Conservation (phyloP, 768 basidiomycete genomes). For the Nidularia pulvinata region DNA sequence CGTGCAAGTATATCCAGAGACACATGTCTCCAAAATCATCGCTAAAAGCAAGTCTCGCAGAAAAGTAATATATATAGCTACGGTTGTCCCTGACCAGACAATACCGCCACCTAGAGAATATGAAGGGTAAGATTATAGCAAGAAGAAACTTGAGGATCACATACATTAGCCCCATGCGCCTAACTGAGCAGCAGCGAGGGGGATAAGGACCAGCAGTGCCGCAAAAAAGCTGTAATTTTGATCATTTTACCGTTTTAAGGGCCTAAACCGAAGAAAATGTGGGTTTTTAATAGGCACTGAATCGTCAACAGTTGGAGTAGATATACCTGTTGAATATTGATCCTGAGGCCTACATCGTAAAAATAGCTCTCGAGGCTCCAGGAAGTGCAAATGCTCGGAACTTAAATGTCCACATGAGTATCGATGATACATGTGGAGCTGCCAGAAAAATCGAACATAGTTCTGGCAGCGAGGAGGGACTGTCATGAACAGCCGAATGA, state of each 20-base stretch:
- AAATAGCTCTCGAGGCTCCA: no score
- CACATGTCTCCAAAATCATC: constrained; percentile 27
- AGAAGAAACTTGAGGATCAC: constrained; percentile 7
- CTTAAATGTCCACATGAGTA: no score
- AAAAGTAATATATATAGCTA: constrained; percentile 3
- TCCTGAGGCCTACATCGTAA: neutral
- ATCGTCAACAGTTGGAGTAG: no score
- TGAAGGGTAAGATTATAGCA: neutral
- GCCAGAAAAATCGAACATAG: no score
- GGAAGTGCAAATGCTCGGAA: no score
- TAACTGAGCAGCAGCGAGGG: constrained; percentile 19
- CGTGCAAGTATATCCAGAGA: constrained; percentile 34
- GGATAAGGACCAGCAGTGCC: constrained; percentile 18
- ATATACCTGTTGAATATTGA: neutral
- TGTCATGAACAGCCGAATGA: no score
- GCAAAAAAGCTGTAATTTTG: constrained; percentile 20
- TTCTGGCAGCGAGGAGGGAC: no score
- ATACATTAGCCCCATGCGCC: constrained; percentile 31
- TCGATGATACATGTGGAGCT: no score
- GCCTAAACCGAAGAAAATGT: no score
- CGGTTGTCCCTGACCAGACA: constrained; percentile 24
- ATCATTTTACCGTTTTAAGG: neutral
- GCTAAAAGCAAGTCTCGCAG: neutral
- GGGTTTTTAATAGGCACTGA: no score
- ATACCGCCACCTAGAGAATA: constrained; percentile 16